Evolutionary conservation across 306 rosid genomes (phyloP).

Genomic region (Urtica urens): DNA sequence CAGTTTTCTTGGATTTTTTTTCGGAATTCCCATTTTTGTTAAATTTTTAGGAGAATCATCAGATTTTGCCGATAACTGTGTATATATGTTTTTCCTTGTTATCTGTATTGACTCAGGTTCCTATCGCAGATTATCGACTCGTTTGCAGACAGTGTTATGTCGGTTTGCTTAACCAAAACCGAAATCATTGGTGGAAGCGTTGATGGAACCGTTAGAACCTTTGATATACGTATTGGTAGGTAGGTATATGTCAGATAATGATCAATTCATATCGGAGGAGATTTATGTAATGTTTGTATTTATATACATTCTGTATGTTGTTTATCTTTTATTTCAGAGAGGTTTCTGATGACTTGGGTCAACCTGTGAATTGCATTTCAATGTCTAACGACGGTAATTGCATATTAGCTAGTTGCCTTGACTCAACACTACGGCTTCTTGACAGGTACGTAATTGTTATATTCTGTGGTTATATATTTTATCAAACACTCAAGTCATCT

Average conservation of each 20-base stretch:
- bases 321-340: constrained; percentile 34
- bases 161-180: constrained; percentile 69
- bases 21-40: no score
- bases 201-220: constrained; percentile 88
- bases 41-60: no score
- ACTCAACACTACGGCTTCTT: constrained; percentile 65
- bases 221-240: constrained; percentile 85
- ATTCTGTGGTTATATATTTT: background rate
- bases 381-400: constrained; percentile 91
- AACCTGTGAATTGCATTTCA: constrained; percentile 84
- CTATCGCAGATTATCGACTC: constrained; percentile 67
- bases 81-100: no score
- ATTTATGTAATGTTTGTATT: no score
- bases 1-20: no score
- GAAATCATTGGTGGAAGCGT: constrained; percentile 91
- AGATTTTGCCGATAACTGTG: no score
- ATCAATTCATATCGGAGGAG: no score
- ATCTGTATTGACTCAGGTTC: constrained; percentile 7
- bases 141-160: constrained; percentile 80
- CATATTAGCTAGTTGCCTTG: constrained; percentile 72
- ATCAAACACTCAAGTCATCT: background rate
- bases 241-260: no score
- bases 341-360: constrained; percentile 68
- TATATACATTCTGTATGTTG: no score
- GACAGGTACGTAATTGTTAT: constrained; percentile 45